Conservation (phyloP, 306 rosid genomes). For the Hippophae rhamnoides region DNA sequence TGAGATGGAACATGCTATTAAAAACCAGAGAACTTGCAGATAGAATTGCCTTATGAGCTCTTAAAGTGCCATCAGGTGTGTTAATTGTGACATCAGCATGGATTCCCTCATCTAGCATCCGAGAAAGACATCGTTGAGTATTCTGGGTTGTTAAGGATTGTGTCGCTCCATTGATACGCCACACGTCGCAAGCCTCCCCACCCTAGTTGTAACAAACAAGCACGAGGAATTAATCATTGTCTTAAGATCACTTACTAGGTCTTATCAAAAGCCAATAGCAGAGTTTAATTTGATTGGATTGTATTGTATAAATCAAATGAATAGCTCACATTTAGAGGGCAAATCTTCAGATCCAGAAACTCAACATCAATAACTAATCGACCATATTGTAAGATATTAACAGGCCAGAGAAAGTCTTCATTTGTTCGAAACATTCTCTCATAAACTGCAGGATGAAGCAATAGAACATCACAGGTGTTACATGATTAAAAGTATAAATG, state of each 20-base stretch:
- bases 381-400: constrained; percentile 46
- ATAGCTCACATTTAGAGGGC: constrained; percentile 53
- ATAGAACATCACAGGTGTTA: constrained; percentile 12
- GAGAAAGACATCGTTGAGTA: constrained; percentile 56
- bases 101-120: constrained; percentile 70
- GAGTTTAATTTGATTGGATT: no score
- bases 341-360: constrained; percentile 74
- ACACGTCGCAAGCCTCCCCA: constrained; percentile 53
- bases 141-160: constrained; percentile 44
- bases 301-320: background rate
- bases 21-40: constrained; percentile 89
- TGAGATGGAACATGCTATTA: constrained; percentile 70
- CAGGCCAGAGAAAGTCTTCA: constrained; percentile 76
- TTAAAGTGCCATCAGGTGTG: constrained; percentile 50
- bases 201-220: constrained; percentile 30
- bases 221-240: no score
- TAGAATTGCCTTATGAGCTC: constrained; percentile 76
- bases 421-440: constrained; percentile 56
- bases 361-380: constrained; percentile 77
- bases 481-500: background rate
- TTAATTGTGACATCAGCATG: constrained; percentile 65
- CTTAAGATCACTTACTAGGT: no score
- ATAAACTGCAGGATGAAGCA: constrained; percentile 34
- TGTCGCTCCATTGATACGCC: constrained; percentile 48
- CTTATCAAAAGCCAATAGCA: no score